Base-by-base conservation (phyloP, 1,139 yeast genomes). In the Suhomyces bolitotheri region DNA sequence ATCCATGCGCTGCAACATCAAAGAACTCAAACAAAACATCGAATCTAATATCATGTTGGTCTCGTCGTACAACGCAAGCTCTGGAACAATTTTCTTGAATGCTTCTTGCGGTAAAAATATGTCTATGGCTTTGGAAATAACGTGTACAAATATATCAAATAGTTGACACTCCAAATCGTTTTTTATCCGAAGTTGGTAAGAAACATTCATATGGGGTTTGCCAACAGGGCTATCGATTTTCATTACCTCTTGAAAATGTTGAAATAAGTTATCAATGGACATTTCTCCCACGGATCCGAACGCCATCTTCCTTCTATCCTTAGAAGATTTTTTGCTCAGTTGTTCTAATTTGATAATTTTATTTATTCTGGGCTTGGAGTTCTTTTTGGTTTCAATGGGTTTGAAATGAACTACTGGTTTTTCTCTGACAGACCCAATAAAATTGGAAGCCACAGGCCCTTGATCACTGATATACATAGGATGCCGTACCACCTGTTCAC, bases 371-470 rank as follows among this genome's bases (percentile, higher is more conserved):
- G 73, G 73, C 23, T 58, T 55, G 11, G 60, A 49, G 44, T 66
- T 66, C 39, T 54, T 53, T 41, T 66, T 66, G 8, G 72, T 64
- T 29, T 59, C 61, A 5, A 54, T 60, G 5, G 73, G 73, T 38
- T 62, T 62, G 50, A 56, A 66, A 34, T 58, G 48, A 10, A 25
- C 33, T 24, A 29, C 27, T 5, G 37, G 27, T 13, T 27, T 31
- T 7, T 28, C 17, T 10, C 25, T 13, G 11, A 15, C 22, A 8
- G 36, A 17, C 7, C 11, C 12, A 15, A 8, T 21, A 20, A 20
- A 17, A 13, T 10, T 8, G 4, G n/a, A 12, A 5, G 25, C 11
- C 3, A 16, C 22, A 10, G 14, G 8, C 3, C 19, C 16, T 10
- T 16, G 24, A n/a, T 25, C 31, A 8, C 19, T 20, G 7, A 24